These are phyloP conservation scores for Lenwebbia sp. DNA, from an alignment of 345 rosid genomes.

Conservation along the genomic window DNA sequence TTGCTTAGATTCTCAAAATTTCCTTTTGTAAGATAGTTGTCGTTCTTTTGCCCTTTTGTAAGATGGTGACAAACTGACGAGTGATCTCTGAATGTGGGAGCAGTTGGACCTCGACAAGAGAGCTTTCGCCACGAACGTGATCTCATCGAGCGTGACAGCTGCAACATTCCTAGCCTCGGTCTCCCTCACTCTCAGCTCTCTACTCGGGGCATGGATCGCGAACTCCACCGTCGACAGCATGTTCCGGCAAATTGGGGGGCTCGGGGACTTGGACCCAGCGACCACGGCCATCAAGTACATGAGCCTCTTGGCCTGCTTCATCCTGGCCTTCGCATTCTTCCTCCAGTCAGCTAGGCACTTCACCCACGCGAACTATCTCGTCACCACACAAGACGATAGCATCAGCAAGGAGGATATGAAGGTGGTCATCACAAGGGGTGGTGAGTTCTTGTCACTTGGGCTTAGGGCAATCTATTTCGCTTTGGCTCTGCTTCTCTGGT, in stretches of 20 bases:
- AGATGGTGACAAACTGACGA: background rate
- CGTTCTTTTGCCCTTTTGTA: background rate
- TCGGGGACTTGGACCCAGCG: slow-evolving; percentile 47
- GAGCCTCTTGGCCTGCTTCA: slow-evolving; percentile 44
- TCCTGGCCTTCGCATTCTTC: slow-evolving; percentile 60
- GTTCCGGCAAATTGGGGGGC: slow-evolving; percentile 21
- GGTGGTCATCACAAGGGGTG: slow-evolving; percentile 40
- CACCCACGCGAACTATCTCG: slow-evolving; percentile 54
- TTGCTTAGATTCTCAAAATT: background rate
- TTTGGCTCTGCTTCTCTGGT: slow-evolving; percentile 52
- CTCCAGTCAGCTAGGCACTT: slow-evolving; percentile 56
- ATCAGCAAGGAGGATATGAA: slow-evolving; percentile 26
- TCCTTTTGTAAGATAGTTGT: background rate
- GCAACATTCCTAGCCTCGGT: slow-evolving; percentile 52
- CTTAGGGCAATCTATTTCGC: slow-evolving; percentile 69
- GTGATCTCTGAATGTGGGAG: background rate
- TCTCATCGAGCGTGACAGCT: slow-evolving; percentile 42
- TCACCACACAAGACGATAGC: slow-evolving; percentile 37
- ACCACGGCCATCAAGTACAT: slow-evolving; percentile 59
- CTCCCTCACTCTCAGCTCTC: slow-evolving; percentile 59
- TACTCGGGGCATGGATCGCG: slow-evolving; percentile 79
- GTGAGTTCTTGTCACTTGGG: slow-evolving; percentile 70
- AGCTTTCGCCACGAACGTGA: slow-evolving; percentile 30
- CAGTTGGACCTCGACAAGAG: slow-evolving; percentile 23
- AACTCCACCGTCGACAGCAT: slow-evolving; percentile 27